Evolutionary conservation across 1,284 basidiomycete genomes (phyloP).

Genomic region (Ganoderma leucocontextum): DNA sequence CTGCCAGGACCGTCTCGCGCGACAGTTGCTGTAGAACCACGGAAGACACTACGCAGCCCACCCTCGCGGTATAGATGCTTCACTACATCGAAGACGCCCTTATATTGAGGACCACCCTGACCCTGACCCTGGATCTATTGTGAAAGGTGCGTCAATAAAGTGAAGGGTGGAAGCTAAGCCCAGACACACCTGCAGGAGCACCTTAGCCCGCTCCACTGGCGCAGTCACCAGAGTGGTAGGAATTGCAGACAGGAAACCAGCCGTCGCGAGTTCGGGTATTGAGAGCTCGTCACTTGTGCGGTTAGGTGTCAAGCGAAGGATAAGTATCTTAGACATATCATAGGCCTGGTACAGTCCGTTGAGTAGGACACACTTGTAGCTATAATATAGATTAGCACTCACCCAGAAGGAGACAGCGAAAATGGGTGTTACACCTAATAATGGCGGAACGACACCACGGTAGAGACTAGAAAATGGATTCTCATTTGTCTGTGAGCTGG

Average conservation of each 20-base stretch:
- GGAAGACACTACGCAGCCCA: slow-evolving; percentile 91
- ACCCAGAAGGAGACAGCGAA: slow-evolving; percentile 99
- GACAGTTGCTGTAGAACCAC: slow-evolving; percentile 93
- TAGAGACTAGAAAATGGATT: slow-evolving; percentile 71
- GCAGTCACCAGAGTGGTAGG: slow-evolving; percentile 94
- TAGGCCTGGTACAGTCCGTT: slow-evolving; percentile 71
- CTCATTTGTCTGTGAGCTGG: neutral
- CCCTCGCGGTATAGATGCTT: slow-evolving; percentile 94
- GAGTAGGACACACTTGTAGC: neutral
- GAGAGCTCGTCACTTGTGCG: slow-evolving; percentile 72
- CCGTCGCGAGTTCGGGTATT: slow-evolving; percentile 87
- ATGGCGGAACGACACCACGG: slow-evolving; percentile 95
- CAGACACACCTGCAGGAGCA: slow-evolving; percentile 83
- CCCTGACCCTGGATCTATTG: slow-evolving; percentile 79
- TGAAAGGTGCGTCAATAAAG: neutral
- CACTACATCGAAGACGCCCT: slow-evolving; percentile 92
- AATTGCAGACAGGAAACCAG: slow-evolving; percentile 95
- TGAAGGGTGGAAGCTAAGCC: too few relatives aligned
- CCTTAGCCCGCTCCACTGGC: slow-evolving; percentile 97
- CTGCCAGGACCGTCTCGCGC: slow-evolving; percentile 96
- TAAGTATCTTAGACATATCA: slow-evolving; percentile 92
- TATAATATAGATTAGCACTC: slow-evolving; percentile 36
- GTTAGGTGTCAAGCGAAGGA: slow-evolving; percentile 76
- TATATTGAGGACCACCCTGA: slow-evolving; percentile 86
- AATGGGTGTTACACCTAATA: slow-evolving; percentile 97